These are phyloP conservation scores for Solidago caesia DNA, from an alignment of 129 eudicot species.

Conservation along the genomic window DNA sequence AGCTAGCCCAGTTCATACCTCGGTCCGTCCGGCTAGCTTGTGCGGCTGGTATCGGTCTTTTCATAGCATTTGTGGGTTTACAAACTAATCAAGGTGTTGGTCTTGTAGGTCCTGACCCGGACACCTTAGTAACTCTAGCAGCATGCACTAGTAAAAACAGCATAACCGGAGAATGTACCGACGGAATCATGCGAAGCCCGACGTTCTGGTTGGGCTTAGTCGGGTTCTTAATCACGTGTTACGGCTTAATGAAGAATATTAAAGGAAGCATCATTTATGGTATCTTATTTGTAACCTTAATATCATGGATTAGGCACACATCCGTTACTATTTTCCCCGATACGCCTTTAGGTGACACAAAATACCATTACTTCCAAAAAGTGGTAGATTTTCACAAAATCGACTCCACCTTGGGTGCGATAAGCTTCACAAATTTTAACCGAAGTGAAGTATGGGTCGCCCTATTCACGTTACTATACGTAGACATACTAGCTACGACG, in stretches of 20 bases:
- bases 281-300: slow-evolving; percentile 59
- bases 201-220: slow-evolving; percentile 77
- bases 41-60: slow-evolving; percentile 83
- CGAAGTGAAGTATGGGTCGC: slow-evolving; percentile 77
- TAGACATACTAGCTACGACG: slow-evolving; percentile 79
- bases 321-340: slow-evolving; percentile 64
- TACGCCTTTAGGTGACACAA: slow-evolving; percentile 66
- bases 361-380: slow-evolving; percentile 59
- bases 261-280: slow-evolving; percentile 93
- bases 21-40: slow-evolving; percentile 61
- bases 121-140: slow-evolving; percentile 57
- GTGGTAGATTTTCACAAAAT: slow-evolving; percentile 72
- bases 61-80: slow-evolving; percentile 82
- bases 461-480: slow-evolving; percentile 64
- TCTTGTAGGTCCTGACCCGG: slow-evolving; percentile 66
- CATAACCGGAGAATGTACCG: slow-evolving; percentile 57
- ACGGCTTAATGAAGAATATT: slow-evolving; percentile 66
- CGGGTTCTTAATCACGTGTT: slow-evolving; percentile 64
- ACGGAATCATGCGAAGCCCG: slow-evolving; percentile 69
- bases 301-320: slow-evolving; percentile 79
- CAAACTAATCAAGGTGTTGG: slow-evolving; percentile 80
- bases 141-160: slow-evolving; percentile 52
- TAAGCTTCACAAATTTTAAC: slow-evolving; percentile 66
- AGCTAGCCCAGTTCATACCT: slow-evolving; percentile 65
- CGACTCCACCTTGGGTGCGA: slow-evolving; percentile 68